A percentile compares a stretch with the other conserved stretches of the same genome.
These are phyloP conservation scores for Phytophthora europaea DNA, from an alignment of 352 stramenopile genomes.

Conservation along the genomic window DNA sequence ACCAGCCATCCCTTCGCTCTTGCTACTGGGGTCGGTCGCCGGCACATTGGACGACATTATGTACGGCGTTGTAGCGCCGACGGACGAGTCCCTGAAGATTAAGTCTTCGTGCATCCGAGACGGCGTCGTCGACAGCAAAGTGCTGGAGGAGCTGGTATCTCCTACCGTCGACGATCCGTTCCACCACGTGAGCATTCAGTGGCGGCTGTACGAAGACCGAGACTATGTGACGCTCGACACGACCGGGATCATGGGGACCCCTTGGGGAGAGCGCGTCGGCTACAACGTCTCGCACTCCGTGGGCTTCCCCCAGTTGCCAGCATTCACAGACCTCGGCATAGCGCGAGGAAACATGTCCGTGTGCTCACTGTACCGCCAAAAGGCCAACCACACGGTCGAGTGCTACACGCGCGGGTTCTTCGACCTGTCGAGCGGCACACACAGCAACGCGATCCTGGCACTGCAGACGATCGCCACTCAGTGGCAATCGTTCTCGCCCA, in stretches of 20 bases:
- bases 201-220: slow-evolving; percentile 43
- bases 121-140: slow-evolving; percentile 43
- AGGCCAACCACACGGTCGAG: slow-evolving; percentile 35
- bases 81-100: slow-evolving; percentile 45
- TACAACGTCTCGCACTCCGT: slow-evolving; percentile 49
- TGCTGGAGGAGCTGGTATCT: slow-evolving; percentile 37
- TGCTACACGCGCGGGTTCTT: slow-evolving; percentile 50
- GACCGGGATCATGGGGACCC: slow-evolving; percentile 34
- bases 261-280: slow-evolving; percentile 38
- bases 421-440: slow-evolving; percentile 30
- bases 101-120: slow-evolving; percentile 44
- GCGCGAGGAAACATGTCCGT: slow-evolving; percentile 4
- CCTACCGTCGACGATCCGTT: slow-evolving; percentile 45
- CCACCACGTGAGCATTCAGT: slow-evolving; percentile 45
- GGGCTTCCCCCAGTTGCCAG: slow-evolving; percentile 35
- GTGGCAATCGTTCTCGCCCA: slow-evolving; percentile 44
- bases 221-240: slow-evolving; percentile 53
- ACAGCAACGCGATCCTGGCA: slow-evolving; percentile 20
- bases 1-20: slow-evolving; percentile 38
- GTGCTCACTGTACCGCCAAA: slow-evolving; percentile 50
- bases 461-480: slow-evolving; percentile 40
- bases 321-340: slow-evolving; percentile 3
- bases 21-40: slow-evolving; percentile 39
- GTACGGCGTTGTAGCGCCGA: slow-evolving; percentile 39
- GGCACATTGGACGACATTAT: slow-evolving; percentile 51